Evolutionary conservation across 148 eudicot species (phyloP), one percentile per base, ranked within the genome.

Genomic region (Nyssa sinensis): DNA sequence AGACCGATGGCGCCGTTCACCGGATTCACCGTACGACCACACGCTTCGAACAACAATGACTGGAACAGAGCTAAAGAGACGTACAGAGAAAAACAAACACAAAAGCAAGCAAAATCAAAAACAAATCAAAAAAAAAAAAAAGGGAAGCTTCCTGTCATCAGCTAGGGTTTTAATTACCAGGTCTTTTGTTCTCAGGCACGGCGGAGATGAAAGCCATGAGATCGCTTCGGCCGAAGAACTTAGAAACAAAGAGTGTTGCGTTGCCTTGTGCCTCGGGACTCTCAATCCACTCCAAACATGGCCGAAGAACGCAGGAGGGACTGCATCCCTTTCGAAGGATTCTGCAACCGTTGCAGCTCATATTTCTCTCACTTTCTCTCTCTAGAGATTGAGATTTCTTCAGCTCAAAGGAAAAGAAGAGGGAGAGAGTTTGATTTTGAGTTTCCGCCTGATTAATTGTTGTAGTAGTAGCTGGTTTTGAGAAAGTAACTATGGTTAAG

Each of bases 261-360:
- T 85, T 74, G 27, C 64, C 88, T 73, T 89, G 90, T 10, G 91
- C 84, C 65, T 84, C 73, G 2, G 91, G 73, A 31, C 16, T 65
- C 6, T 84, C 72, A 16, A 89, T 89, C 89, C 89, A 85, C 7
- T 84, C 83, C 75, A 89, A 70, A 66, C 91, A 82, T 13, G 88
- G 83, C 55, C 93, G 65, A 1, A 89, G 57, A 74, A 82, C 80
- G 79, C 93, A 89, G 1, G 69, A 24, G 3, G 87, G 86, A 59
- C 84, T 71, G 85, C 91, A 89, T 14, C 93, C 85, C 74, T 81
- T 85, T 34, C 89, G 62, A 35, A 89, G 51, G 3, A 82, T 85
- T 47, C 89, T 66, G 72, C 93, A 89, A n/a, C 91, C 93, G 67
- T 84, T 85, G 89, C 93, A 89, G 78, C 93, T 89, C 93, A 89